These are phyloP conservation scores for Tephrocybe sp. DNA, from an alignment of 768 basidiomycete species.

Conservation along the genomic window DNA sequence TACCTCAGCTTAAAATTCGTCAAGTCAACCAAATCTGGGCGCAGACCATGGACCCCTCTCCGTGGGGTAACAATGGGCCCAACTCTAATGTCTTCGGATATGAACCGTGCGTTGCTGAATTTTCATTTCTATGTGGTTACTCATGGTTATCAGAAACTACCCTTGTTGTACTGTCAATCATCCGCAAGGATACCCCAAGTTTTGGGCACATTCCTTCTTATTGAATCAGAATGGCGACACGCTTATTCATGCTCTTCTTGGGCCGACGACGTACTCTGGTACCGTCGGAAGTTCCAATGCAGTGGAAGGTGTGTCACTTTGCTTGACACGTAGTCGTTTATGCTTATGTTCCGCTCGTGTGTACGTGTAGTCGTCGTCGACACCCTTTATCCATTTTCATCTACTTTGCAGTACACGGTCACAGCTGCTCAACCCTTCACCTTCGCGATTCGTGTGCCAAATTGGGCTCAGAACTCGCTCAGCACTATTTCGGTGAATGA, in stretches of 20 bases:
- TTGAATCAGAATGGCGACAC: conserved; percentile 25
- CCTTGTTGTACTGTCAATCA: conserved; percentile 44
- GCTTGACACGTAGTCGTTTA: background rate
- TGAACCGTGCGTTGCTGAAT: conserved; percentile 35
- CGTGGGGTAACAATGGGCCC: conserved; percentile 36
- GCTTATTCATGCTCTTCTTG: conserved; percentile 35
- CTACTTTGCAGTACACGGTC: conserved; percentile 33
- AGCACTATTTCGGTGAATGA: conserved; percentile 34
- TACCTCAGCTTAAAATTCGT: too few species aligned
- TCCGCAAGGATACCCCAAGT: conserved; percentile 38
- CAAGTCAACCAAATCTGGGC: conserved; percentile 45
- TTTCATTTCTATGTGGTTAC: too few species aligned
- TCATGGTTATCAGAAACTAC: conserved; percentile 41
- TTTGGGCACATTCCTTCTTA: conserved; percentile 41
- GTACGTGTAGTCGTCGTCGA: conserved; percentile 28
- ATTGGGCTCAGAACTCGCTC: conserved; percentile 32
- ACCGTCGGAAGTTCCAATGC: conserved; percentile 28
- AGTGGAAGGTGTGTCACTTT: conserved; percentile 26
- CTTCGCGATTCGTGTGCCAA: conserved; percentile 36
- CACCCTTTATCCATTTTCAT: conserved; percentile 38
- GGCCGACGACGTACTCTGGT: conserved; percentile 34
- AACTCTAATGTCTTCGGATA: conserved; percentile 41
- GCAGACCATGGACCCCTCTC: conserved; percentile 32
- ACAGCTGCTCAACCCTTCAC: conserved; percentile 28
- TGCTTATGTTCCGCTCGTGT: background rate